Conservation (phyloP, 768 basidiomycete genomes). For the Fomitopsis pulvina region DNA sequence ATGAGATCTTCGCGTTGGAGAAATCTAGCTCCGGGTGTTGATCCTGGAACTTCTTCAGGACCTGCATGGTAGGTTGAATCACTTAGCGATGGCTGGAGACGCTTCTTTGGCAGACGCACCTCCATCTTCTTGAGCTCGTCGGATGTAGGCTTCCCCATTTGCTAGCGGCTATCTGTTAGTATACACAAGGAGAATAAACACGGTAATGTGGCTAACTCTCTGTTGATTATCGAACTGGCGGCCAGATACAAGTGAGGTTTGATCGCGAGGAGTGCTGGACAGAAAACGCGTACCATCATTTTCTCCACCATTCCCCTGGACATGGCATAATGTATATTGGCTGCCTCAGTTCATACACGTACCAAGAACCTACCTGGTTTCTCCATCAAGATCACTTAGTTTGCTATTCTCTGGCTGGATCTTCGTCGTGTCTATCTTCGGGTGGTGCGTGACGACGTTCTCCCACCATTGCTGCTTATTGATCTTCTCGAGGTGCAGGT, state of each 20-base stretch:
- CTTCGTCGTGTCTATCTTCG: conserved; percentile 94
- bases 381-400: conserved; percentile 91
- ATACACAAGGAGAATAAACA: background rate
- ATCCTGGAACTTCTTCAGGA: conserved; percentile 82
- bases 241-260: background rate
- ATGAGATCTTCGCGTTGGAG: conserved; percentile 85
- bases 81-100: background rate
- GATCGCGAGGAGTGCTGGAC: background rate
- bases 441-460: conserved; percentile 90
- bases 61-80: conserved; percentile 33
- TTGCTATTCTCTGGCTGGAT: conserved; percentile 95
- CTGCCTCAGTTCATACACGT: background rate
- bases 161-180: conserved; percentile 37
- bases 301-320: conserved; percentile 95
- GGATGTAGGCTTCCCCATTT: conserved; percentile 94
- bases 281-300: conserved; percentile 82
- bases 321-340: background rate
- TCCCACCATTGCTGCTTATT: conserved; percentile 96
- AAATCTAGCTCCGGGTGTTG: conserved; percentile 94
- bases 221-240: conserved; percentile 72
- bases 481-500: conserved; percentile 80
- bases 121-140: conserved; percentile 93
- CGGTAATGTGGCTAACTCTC: conserved; percentile 37
- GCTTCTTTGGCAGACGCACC: conserved; percentile 30
- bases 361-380: conserved; percentile 62